Percentiles rank a stretch among this genome's conserved stretches.
Evolutionary conservation across 169 alveolate genomes (phyloP).

Genomic region (Plasmodium knowlesi): DNA sequence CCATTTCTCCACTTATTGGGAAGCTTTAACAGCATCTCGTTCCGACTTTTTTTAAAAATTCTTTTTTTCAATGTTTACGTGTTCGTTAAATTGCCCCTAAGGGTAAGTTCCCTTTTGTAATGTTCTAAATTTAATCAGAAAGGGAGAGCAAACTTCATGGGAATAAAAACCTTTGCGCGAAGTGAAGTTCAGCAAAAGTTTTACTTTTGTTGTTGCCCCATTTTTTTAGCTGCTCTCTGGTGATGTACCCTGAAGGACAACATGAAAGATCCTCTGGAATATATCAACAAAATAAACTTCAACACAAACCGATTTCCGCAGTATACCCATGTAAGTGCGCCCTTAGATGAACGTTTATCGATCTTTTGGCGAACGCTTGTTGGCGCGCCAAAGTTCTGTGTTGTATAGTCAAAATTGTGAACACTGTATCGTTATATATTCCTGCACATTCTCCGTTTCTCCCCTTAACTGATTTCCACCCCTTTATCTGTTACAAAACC

Average conservation of each 20-base stretch:
- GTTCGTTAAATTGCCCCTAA: background rate
- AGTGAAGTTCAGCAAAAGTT: background rate
- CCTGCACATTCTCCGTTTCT: background rate
- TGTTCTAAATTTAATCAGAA: background rate
- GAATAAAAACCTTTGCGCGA: background rate
- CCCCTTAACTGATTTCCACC: background rate
- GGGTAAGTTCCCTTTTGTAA: background rate
- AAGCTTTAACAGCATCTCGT: background rate
- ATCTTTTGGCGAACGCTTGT: background rate
- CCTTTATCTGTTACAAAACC: constrained; percentile 13
- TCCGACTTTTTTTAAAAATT: background rate
- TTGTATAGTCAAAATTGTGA: background rate
- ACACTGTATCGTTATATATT: background rate
- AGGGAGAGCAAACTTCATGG: background rate
- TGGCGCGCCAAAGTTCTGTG: background rate
- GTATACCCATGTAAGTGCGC: constrained; percentile 79
- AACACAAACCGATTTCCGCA: constrained; percentile 81
- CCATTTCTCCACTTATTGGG: background rate
- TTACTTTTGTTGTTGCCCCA: background rate
- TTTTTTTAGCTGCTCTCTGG: background rate
- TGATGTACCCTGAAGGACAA: background rate
- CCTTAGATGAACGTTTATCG: background rate
- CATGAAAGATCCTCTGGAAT: constrained; percentile 84
- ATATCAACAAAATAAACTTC: constrained; percentile 78
- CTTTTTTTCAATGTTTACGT: background rate